These are phyloP conservation scores for Botrytis hyacinthi DNA, from an alignment of 2,329 filamentous ascomycete species.

Conservation along the genomic window DNA sequence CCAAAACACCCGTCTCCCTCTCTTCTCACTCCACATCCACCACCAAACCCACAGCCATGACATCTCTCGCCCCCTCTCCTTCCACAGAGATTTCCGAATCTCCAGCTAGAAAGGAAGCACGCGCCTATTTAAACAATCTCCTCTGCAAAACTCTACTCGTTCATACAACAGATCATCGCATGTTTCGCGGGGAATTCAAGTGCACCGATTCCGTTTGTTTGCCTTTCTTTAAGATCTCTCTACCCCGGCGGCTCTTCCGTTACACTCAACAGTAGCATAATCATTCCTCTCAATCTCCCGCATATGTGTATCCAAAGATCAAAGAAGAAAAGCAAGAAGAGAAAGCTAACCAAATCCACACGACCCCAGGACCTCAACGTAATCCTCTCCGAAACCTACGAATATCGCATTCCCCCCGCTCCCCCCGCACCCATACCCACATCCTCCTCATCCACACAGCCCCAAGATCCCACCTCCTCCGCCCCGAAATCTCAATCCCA, in stretches of 20 bases:
- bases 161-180: conserved; percentile 75
- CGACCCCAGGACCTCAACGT: conserved; percentile 74
- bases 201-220: conserved; percentile 82
- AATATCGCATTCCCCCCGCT: conserved; percentile 75
- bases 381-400: conserved; percentile 80
- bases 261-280: not conserved
- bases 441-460: conserved; percentile 55
- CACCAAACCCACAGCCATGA: not conserved
- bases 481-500: conserved; percentile 15
- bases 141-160: conserved; percentile 78
- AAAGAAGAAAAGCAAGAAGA: not conserved
- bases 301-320: not conserved
- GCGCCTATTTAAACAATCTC: conserved; percentile 60
- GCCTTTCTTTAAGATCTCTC: conserved; percentile 9
- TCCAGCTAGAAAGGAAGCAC: conserved; percentile 47
- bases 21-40: not conserved
- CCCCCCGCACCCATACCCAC: conserved; percentile 36
- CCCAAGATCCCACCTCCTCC: not conserved
- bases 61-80: not conserved
- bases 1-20: not conserved
- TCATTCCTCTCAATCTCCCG: not conserved
- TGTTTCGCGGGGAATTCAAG: conserved; percentile 89
- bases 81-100: not conserved
- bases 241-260: not conserved
- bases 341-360: not conserved